These are phyloP conservation scores for Coprinopsis cinerea DNA, from an alignment of 768 basidiomycete genomes.

Conservation along the genomic window DNA sequence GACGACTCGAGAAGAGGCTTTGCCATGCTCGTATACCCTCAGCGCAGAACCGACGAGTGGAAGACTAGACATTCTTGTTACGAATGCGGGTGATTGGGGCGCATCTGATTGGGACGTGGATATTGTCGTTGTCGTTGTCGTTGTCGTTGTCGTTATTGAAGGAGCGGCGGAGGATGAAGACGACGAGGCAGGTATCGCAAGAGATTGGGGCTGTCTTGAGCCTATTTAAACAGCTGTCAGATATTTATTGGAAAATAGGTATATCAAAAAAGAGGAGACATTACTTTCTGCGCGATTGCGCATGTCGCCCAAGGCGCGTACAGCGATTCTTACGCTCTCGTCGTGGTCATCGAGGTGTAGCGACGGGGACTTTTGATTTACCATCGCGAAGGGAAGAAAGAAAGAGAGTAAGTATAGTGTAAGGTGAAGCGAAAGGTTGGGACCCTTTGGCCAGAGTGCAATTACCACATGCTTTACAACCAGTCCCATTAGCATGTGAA, in stretches of 20 bases:
- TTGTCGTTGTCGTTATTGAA: constrained; percentile 8
- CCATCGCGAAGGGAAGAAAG: constrained; percentile 13
- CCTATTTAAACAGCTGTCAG: neutral
- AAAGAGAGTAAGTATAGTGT: constrained; percentile 6
- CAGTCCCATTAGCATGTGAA: constrained; percentile 8
- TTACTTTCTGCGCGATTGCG: constrained; percentile 32
- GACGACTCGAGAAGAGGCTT: constrained; percentile 78
- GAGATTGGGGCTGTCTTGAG: constrained; percentile 3
- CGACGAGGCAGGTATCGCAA: neutral
- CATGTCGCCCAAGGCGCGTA: constrained; percentile 75
- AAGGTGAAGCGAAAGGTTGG: constrained; percentile 10
- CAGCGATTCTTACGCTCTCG: constrained; percentile 75
- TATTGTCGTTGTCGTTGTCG: constrained; percentile 9
- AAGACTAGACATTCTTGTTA: constrained; percentile 54
- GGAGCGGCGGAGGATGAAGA: constrained; percentile 9
- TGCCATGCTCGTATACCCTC: constrained; percentile 74
- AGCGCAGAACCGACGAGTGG: constrained; percentile 72
- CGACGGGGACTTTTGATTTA: constrained; percentile 6
- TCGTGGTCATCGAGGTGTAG: constrained; percentile 44
- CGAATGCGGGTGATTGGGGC: constrained; percentile 30
- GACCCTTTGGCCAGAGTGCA: neutral
- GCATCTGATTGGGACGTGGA: constrained; percentile 16
- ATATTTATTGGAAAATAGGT: neutral
- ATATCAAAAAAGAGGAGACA: neutral
- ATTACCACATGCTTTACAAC: constrained; percentile 5